Evolutionary conservation across 148 eudicot genomes (phyloP).

Genomic region (Vaccinium myrtillus): DNA sequence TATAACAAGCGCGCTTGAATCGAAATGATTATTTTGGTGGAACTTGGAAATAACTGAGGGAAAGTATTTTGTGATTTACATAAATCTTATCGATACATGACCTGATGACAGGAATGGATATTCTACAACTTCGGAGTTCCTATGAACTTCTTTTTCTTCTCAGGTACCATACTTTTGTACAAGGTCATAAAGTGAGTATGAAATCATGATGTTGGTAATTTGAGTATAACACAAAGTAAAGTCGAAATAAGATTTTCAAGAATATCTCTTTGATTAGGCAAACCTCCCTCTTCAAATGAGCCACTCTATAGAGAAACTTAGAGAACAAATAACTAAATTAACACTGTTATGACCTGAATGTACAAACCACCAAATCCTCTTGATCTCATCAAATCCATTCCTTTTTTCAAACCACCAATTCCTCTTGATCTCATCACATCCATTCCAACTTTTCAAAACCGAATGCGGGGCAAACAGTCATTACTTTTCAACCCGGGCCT

Average conservation of each 20-base stretch:
- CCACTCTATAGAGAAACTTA: neutral
- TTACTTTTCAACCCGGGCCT: neutral
- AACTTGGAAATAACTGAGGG: neutral
- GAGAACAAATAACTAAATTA: neutral
- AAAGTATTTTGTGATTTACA: neutral
- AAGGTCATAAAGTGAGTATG: neutral
- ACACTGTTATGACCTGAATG: neutral
- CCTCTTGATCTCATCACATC: conserved; percentile 16
- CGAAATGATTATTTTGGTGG: neutral
- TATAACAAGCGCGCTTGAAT: neutral
- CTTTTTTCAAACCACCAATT: conserved; percentile 12
- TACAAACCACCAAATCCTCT: conserved; percentile 24
- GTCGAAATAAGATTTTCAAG: too few relatives aligned
- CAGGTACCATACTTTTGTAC: neutral
- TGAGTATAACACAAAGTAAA: neutral
- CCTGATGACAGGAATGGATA: too few relatives aligned
- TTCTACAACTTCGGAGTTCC: too few relatives aligned
- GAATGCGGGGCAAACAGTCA: neutral
- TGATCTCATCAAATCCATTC: conserved; percentile 10
- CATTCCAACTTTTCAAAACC: conserved; percentile 7
- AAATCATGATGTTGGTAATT: too few relatives aligned
- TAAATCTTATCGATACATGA: neutral
- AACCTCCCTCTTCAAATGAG: too few relatives aligned
- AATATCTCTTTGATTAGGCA: too few relatives aligned
- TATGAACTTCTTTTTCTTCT: neutral